These are phyloP conservation scores for Fusarium bactridioides DNA, from an alignment of 2,329 filamentous ascomycete species.

Conservation along the genomic window DNA sequence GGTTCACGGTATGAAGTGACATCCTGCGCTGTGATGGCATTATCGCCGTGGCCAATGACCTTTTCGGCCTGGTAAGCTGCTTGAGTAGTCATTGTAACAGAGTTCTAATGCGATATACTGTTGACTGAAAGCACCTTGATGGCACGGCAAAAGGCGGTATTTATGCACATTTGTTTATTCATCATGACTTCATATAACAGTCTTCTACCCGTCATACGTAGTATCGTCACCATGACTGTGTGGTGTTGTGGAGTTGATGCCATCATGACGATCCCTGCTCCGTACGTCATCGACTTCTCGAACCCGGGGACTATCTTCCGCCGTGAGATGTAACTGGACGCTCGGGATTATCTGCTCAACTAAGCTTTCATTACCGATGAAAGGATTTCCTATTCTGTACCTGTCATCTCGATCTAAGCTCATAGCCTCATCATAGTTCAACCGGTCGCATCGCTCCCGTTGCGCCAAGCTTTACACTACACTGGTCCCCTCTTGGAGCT, in stretches of 20 bases:
- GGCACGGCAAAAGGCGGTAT: not conserved
- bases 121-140: not conserved
- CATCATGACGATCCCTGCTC: constrained; percentile 24
- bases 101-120: not conserved
- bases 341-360: not conserved
- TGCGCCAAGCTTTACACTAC: constrained; percentile 52
- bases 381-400: constrained; percentile 17
- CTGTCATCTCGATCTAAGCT: constrained; percentile 22
- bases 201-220: constrained; percentile 9
- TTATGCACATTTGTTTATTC: not conserved
- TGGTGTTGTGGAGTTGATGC: constrained; percentile 19
- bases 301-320: not conserved
- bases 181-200: constrained; percentile 14
- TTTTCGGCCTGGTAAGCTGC: constrained; percentile 74
- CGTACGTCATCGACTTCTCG: constrained; percentile 34
- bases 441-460: constrained; percentile 14
- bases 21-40: constrained; percentile 72
- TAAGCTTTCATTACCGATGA: constrained; percentile 1
- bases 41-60: constrained; percentile 71
- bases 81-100: constrained; percentile 54
- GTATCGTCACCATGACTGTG: constrained; percentile 26
- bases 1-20: constrained; percentile 65
- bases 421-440: constrained; percentile 10
- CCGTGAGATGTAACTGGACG: not conserved
- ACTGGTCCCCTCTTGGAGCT: constrained; percentile 71